Evolutionary conservation across 768 basidiomycete species (phyloP).

Genomic region (Suillus ampliporus): DNA sequence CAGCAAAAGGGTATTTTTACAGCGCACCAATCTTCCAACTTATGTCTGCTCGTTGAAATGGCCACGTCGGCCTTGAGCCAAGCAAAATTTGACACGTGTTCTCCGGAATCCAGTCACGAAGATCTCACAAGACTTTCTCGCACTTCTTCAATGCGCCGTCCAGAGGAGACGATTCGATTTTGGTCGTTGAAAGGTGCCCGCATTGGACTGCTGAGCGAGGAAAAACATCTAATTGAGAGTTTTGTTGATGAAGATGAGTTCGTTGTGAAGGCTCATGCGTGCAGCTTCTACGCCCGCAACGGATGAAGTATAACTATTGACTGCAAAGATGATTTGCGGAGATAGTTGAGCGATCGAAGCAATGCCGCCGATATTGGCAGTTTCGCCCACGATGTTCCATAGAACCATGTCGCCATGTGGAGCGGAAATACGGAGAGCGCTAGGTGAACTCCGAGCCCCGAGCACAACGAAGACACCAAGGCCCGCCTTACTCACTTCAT

Average conservation of each 20-base stretch:
- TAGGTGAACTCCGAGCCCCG: not conserved
- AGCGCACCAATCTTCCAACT: not conserved
- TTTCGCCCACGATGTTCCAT: slow-evolving; percentile 1
- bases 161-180: not conserved
- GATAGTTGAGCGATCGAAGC: slow-evolving; percentile 2
- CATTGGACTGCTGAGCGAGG: not conserved
- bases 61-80: not conserved
- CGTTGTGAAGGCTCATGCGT: slow-evolving; percentile 1
- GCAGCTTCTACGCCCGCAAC: not conserved
- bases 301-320: slow-evolving; percentile 2
- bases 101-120: not conserved
- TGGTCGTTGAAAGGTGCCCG: not conserved
- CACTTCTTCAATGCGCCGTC: slow-evolving; percentile 1
- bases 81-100: not conserved
- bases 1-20: not conserved
- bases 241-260: not conserved
- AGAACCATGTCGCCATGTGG: not conserved
- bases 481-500: too few relatives aligned
- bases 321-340: not conserved
- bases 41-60: not conserved
- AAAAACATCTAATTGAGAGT: not conserved
- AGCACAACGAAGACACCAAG: too few relatives aligned
- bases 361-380: not conserved
- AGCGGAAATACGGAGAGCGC: too few relatives aligned
- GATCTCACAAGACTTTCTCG: not conserved